Evolutionary conservation across 768 basidiomycete species (phyloP).

Genomic region (Russula dissimulans): DNA sequence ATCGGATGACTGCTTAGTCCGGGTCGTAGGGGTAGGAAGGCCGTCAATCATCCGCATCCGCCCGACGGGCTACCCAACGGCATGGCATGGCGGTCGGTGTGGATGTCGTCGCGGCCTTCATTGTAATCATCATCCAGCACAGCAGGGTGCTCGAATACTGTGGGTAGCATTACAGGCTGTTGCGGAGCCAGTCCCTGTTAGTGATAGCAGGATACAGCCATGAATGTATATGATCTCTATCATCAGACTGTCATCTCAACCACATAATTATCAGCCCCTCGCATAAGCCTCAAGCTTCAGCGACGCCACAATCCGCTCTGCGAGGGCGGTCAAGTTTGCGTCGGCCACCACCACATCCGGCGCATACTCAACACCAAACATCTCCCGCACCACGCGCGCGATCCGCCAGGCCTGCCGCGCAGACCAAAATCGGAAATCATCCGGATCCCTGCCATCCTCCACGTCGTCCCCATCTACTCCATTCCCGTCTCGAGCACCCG

Average conservation of each 20-base stretch:
- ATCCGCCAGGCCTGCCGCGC: conserved; percentile 87
- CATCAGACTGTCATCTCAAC: background rate
- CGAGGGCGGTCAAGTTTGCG: conserved; percentile 80
- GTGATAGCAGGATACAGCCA: too few relatives aligned
- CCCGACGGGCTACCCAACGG: too few relatives aligned
- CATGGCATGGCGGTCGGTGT: too few relatives aligned
- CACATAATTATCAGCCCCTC: background rate
- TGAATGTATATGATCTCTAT: background rate
- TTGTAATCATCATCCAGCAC: too few relatives aligned
- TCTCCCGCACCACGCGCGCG: conserved; percentile 63
- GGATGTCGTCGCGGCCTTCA: too few relatives aligned
- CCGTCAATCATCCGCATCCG: too few relatives aligned
- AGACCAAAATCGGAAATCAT: conserved; percentile 94
- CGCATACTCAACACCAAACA: conserved; percentile 83
- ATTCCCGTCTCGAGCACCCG: conserved; percentile 17
- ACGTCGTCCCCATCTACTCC: conserved; percentile 24
- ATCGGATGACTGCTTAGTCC: too few relatives aligned
- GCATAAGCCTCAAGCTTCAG: conserved; percentile 38
- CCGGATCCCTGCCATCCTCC: conserved; percentile 47
- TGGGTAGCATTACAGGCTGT: too few relatives aligned
- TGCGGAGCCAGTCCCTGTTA: too few relatives aligned
- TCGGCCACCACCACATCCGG: conserved; percentile 89
- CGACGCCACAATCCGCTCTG: conserved; percentile 74
- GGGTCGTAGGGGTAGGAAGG: too few relatives aligned
- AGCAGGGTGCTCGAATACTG: too few relatives aligned